Conservation (phyloP, 257 asterid genomes). For the Gentiana straminea region DNA sequence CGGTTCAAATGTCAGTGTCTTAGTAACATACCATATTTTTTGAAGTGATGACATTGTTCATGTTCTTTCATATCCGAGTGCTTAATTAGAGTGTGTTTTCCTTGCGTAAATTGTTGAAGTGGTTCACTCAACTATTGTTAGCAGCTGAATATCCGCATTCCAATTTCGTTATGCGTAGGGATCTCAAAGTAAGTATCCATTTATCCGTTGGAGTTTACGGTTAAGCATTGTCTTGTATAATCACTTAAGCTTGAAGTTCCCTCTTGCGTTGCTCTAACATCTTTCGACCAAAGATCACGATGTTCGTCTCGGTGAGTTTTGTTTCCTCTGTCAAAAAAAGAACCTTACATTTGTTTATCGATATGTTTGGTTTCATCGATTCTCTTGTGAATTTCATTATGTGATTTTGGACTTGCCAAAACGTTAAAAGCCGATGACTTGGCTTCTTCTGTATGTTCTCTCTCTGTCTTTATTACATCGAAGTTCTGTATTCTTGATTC, state of each 20-base stretch:
- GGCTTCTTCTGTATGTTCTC: conserved; percentile 88
- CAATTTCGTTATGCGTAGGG: conserved; percentile 86
- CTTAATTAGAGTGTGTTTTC: conserved; percentile 9
- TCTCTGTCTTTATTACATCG: conserved; percentile 2
- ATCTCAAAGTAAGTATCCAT: conserved; percentile 53
- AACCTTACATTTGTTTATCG: too few relatives aligned
- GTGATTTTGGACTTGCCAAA: conserved; percentile 99
- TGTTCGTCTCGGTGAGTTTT: conserved; percentile 79
- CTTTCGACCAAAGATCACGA: conserved; percentile 89
- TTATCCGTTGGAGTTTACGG: neutral
- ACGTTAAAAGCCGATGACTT: conserved; percentile 95
- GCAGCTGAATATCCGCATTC: conserved; percentile 98
- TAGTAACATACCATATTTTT: too few relatives aligned
- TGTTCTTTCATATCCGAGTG: neutral
- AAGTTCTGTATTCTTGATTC: too few relatives aligned
- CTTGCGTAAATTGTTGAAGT: conserved; percentile 74
- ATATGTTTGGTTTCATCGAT: too few relatives aligned
- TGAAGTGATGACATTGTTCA: too few relatives aligned
- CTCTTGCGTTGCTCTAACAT: conserved; percentile 89
- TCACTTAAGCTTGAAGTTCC: conserved; percentile 13
- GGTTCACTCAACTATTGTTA: conserved; percentile 86
- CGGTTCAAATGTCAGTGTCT: too few relatives aligned
- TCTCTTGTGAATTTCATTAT: conserved; percentile 18
- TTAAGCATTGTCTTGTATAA: conserved; percentile 7
- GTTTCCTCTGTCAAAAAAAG: conserved; percentile 4